A percentile compares a stretch with the other conserved stretches of the same genome.
Conservation (phyloP, 768 basidiomycete species). For the Rubroboletus pulcherrimus region DNA sequence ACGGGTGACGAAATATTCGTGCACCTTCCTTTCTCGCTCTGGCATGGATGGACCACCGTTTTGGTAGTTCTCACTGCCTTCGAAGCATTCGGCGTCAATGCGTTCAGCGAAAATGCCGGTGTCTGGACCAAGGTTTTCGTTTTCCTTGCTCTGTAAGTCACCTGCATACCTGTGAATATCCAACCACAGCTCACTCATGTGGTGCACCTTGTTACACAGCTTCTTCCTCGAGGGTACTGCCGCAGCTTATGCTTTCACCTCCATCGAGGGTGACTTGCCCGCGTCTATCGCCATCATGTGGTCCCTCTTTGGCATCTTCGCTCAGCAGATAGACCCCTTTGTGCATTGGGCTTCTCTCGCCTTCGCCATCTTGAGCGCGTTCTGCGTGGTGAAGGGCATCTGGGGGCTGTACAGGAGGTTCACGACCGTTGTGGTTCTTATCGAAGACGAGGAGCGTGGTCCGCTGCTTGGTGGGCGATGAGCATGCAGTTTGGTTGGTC, state of each 20-base stretch:
- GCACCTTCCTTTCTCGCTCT: constrained; percentile 94
- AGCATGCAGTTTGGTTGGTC: background rate
- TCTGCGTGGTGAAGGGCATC: constrained; percentile 80
- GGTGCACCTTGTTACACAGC: constrained; percentile 32
- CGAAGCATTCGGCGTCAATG: constrained; percentile 85
- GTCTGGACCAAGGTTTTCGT: constrained; percentile 95
- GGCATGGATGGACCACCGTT: constrained; percentile 90
- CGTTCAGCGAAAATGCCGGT: constrained; percentile 59
- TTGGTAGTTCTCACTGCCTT: constrained; percentile 79
- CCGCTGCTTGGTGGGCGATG: constrained; percentile 58
- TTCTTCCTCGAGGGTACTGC: constrained; percentile 92
- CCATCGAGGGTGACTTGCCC: constrained; percentile 86
- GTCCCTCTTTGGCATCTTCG: constrained; percentile 93
- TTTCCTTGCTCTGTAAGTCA: constrained; percentile 77
- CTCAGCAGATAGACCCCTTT: constrained; percentile 62
- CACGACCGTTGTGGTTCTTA: constrained; percentile 49
- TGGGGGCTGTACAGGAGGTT: constrained; percentile 49
- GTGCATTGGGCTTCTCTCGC: constrained; percentile 89
- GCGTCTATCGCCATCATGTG: constrained; percentile 89
- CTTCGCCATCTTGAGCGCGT: constrained; percentile 78
- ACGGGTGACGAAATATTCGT: constrained; percentile 81
- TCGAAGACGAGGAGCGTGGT: constrained; percentile 84
- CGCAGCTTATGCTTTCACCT: constrained; percentile 92
- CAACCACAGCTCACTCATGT: constrained; percentile 4
- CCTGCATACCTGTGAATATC: background rate